Percentiles rank a stretch among this genome's conserved stretches.
phyloP scores from a whole-genome alignment of 1,284 basidiomycete genomes.

The Pyrrhoderma lamaoense region DNA sequence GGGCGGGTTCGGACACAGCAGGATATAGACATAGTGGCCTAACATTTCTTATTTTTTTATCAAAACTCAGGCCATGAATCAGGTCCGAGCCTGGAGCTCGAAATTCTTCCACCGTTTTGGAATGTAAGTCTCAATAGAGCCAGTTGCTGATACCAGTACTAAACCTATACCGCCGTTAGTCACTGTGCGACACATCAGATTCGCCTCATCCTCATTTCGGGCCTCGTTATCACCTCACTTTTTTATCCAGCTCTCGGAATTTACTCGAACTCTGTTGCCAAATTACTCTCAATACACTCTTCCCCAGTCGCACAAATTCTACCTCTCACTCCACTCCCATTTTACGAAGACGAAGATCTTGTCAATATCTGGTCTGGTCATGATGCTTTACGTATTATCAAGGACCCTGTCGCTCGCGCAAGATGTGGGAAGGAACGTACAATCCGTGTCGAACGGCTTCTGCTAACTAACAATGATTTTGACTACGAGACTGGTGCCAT shows the following conservation, averaged over 20 bases:
- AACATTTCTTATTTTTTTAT: neutral
- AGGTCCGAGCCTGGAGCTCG: constrained; percentile 31
- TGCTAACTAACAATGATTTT: constrained; percentile 51
- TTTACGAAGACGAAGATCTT: constrained; percentile 50
- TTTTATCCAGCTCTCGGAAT: constrained; percentile 88
- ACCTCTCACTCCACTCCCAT: constrained; percentile 41
- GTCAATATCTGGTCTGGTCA: constrained; percentile 63
- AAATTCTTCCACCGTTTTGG: constrained; percentile 64
- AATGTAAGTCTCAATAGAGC: constrained; percentile 64
- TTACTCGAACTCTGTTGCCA: constrained; percentile 66
- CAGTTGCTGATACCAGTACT: neutral
- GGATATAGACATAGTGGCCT: neutral
- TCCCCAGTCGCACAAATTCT: constrained; percentile 51
- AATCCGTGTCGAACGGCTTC: constrained; percentile 71
- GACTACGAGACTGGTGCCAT: constrained; percentile 48
- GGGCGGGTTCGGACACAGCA: too few relatives aligned
- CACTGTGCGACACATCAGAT: constrained; percentile 89
- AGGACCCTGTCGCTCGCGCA: constrained; percentile 65
- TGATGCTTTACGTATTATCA: constrained; percentile 49
- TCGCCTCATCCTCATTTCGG: constrained; percentile 87
- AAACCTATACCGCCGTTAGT: constrained; percentile 30
- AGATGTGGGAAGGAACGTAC: constrained; percentile 65
- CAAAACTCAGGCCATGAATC: too few relatives aligned
- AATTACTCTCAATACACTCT: constrained; percentile 46
- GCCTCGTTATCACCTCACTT: constrained; percentile 91